Percentiles rank a stretch among this genome's conserved stretches.
These are phyloP conservation scores for Zizania latifolia DNA, from an alignment of 176 grass and related monocot species.

Conservation along the genomic window DNA sequence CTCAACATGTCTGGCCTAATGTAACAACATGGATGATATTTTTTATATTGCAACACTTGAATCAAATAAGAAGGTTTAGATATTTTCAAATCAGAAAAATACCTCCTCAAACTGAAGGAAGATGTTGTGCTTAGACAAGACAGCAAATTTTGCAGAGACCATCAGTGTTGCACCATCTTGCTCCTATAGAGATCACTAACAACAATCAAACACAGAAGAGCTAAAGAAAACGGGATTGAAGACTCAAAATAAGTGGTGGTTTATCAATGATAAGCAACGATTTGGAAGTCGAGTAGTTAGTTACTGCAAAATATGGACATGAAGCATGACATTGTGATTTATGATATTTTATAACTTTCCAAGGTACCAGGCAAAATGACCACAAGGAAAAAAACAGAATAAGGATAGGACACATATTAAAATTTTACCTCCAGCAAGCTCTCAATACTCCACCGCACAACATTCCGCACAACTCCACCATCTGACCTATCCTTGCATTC, in stretches of 20 bases:
- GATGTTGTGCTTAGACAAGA: conserved; percentile 83
- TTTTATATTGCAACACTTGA: background rate
- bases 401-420: background rate
- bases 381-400: background rate
- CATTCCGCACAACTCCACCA: conserved; percentile 71
- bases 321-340: no score
- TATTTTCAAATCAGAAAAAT: conserved; percentile 13
- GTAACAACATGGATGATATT: background rate
- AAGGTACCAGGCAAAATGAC: background rate
- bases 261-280: background rate
- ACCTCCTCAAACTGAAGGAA: conserved; percentile 99
- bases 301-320: background rate
- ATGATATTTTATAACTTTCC: background rate
- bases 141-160: conserved; percentile 84
- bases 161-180: conserved; percentile 90
- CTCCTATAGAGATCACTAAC: conserved; percentile 61
- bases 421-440: conserved; percentile 73
- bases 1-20: background rate
- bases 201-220: conserved; percentile 40
- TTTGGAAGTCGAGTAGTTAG: background rate
- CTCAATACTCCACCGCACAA: conserved; percentile 86
- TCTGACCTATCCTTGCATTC: conserved; percentile 68
- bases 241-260: background rate
- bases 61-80: background rate
- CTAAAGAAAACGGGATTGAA: conserved; percentile 13